Evolutionary conservation across 768 basidiomycete genomes (phyloP), one percentile per base, ranked within the genome.

Genomic region (Cystofilobasidium bisporidii): DNA sequence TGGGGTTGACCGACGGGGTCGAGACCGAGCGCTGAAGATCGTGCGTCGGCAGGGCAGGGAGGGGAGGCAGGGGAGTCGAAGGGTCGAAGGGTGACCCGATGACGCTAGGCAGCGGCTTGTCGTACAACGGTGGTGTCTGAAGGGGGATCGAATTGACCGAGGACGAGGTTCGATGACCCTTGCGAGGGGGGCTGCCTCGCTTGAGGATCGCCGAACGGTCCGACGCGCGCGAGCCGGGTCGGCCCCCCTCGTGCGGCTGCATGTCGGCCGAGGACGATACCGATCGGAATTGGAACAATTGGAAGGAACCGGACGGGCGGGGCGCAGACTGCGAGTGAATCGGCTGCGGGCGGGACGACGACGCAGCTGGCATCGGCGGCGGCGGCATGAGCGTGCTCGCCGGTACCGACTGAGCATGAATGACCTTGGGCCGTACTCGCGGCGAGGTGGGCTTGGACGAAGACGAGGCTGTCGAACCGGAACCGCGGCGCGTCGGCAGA

Each of bases 131-230:
- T 2, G 53, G 28, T 30, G 53, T 32, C 53, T 61, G 24, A 1
- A 30, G 38, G 6, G 66, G 66, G 61, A 68, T 68, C 10, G 66
- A 68, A 53, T 62, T 68, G 66, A 68, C 66, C 20, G 66, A 68
- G 2, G 61, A 30, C 22, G 66, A 56, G 14, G 66, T 36, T 14
- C 66, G 60, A 33, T 68, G 66, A 15, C 38, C 38, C 45, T 62
- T 68, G n/a, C 66, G 60, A 12, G 18, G 30, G 26, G 60, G 66
- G 11, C n/a, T n/a, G n/a, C n/a, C n/a, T n/a, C n/a, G n/a, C n/a
- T n/a, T n/a, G n/a, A n/a, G 33, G 61, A 45, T 20, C 40, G 28
- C 14, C 59, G n/a, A 24, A 18, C 57, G 18, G 56, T 60, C 10
- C 36, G 58, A n/a, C 18, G 58, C 17, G n/a, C 53, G 53, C 28